These are phyloP conservation scores for Torulaspora franciscae DNA, from an alignment of 805 yeast genomes.

Conservation along the genomic window DNA sequence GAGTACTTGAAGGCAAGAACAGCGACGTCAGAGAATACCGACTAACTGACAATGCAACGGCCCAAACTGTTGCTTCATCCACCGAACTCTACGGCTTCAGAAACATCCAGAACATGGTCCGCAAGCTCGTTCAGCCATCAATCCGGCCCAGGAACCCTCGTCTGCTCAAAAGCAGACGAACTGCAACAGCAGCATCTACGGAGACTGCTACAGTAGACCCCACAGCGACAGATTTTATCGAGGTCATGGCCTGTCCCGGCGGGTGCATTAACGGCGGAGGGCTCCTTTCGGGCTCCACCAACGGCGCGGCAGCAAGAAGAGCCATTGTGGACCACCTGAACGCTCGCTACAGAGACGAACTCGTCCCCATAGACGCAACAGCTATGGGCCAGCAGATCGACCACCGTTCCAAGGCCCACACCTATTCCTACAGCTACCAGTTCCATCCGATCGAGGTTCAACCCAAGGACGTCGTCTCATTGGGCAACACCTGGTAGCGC, in stretches of 20 bases:
- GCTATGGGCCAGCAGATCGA: conserved; percentile 1
- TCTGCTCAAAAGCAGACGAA: conserved; percentile 32
- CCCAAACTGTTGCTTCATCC: conserved; percentile 47
- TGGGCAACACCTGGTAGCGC: conserved; percentile 26
- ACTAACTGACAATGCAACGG: conserved; percentile 39
- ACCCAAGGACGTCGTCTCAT: conserved; percentile 19
- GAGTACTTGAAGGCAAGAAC: conserved; percentile 60
- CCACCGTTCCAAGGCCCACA: conserved; percentile 3
- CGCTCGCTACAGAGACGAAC: conserved; percentile 11
- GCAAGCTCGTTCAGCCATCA: conserved; percentile 58
- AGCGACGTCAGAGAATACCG: conserved; percentile 68
- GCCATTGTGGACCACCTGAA: conserved; percentile 18
- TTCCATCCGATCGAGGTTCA: conserved; percentile 21
- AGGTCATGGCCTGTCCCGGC: conserved; percentile 97
- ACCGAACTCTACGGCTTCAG: conserved; percentile 84
- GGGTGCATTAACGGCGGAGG: conserved; percentile 99
- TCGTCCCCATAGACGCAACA: conserved; percentile 16
- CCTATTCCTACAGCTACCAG: conserved; percentile 14
- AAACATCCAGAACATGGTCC: conserved; percentile 87
- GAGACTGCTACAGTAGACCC: conserved; percentile 51
- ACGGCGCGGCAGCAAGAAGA: conserved; percentile 5
- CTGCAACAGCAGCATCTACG: conserved; percentile 31
- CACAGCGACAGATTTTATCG: conserved; percentile 69
- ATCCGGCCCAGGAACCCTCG: conserved; percentile 24
- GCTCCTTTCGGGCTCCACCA: conserved; percentile 42